Base-by-base conservation (phyloP, 2,329 filamentous ascomycete species). In the Aureobasidium sp. region DNA sequence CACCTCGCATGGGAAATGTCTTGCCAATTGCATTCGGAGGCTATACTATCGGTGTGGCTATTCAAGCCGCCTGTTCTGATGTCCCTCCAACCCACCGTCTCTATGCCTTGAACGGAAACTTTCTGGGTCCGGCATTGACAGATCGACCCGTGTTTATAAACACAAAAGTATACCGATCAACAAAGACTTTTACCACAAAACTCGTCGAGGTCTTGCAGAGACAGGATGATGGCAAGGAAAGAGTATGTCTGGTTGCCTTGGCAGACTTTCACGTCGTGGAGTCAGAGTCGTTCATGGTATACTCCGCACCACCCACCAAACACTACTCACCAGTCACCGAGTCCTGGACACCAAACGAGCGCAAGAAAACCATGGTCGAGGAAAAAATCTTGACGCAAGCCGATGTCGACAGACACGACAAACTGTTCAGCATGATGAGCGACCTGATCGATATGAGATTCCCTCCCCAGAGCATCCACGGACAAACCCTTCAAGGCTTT, bases 201-300 rank as follows among this genome's bases (percentile, higher is more conserved):
- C 71, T 77, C 4, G 75, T 82, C 3, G 72, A 78, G 63, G 73
- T 81, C 31, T 74, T 70, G 56, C 80, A 82, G 62, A 65, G 69
- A 27, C 72, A 72, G 20, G 67, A 74, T 0, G 69, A 76, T 53
- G 76, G 75, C 11, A 63, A 67, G 3, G 62, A 69, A 6, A 74
- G 80, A 29, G 61, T 70, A 0, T 80, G 77, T 56, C 64, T 81
- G 34, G 74, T 79, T 56, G 67, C 79, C 0, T 65, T 78, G 0
- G 75, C 75, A 0, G 80, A 82, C 61, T 82, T 82, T 61, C 79
- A 81, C 31, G 66, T 72, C 4, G 65, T 67, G 6, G 79, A 82
- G 64, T 64, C 70, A 1, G 71, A 70, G 0, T 63, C 56, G 1
- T 27, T 75, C 2, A 53, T 80, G 12, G 65, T 68, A 0, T 82